phyloP scores from a whole-genome alignment of 2,329 filamentous ascomycete species.

The Ascochyta clinopodiicola region DNA sequence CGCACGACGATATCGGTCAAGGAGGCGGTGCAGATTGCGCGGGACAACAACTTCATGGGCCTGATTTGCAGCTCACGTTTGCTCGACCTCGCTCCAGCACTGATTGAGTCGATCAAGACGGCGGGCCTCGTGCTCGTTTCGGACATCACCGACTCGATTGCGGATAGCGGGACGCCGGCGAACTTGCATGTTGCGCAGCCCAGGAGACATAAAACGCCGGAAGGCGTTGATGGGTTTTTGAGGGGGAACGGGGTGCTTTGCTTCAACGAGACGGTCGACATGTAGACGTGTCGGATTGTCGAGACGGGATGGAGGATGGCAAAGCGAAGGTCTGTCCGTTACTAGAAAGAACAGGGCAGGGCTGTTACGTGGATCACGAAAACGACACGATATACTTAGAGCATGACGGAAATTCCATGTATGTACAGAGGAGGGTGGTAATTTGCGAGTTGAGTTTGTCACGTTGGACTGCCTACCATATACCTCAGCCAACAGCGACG shows the following conservation, averaged over 20 bases:
- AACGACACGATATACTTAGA: background rate
- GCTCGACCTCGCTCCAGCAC: slow-evolving; percentile 82
- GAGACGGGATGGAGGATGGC: background rate
- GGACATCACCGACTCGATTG: slow-evolving; percentile 72
- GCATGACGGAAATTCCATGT: too few relatives aligned
- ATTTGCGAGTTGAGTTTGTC: background rate
- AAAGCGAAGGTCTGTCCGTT: background rate
- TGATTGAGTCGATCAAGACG: slow-evolving; percentile 92
- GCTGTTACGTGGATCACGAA: background rate
- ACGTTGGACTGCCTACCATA: background rate
- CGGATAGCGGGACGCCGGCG: slow-evolving; percentile 42
- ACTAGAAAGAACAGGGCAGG: background rate
- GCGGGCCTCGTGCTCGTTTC: slow-evolving; percentile 91
- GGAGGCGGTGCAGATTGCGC: slow-evolving; percentile 89
- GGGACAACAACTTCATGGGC: slow-evolving; percentile 98
- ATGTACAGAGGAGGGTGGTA: background rate
- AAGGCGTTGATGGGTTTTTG: slow-evolving; percentile 86
- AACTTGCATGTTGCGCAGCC: slow-evolving; percentile 52
- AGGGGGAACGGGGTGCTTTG: slow-evolving; percentile 85
- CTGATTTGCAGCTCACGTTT: slow-evolving; percentile 87
- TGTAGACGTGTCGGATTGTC: slow-evolving; percentile 32
- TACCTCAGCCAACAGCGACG: background rate
- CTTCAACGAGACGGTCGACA: slow-evolving; percentile 86
- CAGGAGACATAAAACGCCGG: slow-evolving; percentile 62
- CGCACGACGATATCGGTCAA: slow-evolving; percentile 85